Evolutionary conservation across 305 asterid genomes (phyloP).

Genomic region (Petunia hybrid): DNA sequence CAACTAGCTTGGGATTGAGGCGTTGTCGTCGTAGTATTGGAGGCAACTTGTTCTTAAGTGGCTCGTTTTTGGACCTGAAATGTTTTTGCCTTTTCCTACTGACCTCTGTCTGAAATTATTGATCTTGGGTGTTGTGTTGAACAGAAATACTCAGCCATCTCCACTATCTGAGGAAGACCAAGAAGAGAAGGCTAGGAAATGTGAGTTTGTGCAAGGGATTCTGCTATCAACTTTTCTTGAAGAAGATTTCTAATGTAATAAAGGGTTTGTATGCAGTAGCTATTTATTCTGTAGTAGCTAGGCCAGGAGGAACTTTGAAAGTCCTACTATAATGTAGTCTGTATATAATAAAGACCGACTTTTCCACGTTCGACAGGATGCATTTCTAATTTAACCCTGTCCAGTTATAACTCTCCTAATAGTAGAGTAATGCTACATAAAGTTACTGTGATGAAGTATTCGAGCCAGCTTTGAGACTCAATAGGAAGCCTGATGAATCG

Average conservation of each 20-base stretch:
- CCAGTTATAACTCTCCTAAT: neutral
- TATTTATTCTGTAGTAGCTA: slow-evolving; percentile 23
- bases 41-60: neutral
- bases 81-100: neutral
- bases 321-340: slow-evolving; percentile 1
- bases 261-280: slow-evolving; percentile 1
- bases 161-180: slow-evolving; percentile 67
- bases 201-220: slow-evolving; percentile 75
- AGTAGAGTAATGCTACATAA: neutral
- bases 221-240: slow-evolving; percentile 71
- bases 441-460: neutral
- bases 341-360: neutral
- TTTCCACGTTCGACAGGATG: neutral
- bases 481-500: too few species aligned
- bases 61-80: neutral
- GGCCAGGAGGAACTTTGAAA: neutral
- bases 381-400: neutral
- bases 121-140: neutral
- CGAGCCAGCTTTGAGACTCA: too few species aligned
- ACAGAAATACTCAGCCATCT: slow-evolving; percentile 47
- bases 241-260: slow-evolving; percentile 45
- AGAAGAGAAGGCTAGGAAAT: slow-evolving; percentile 68
- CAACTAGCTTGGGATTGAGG: too few species aligned
- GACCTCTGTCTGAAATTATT: neutral
- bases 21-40: too few species aligned